Conservation (phyloP, 306 rosid genomes). For the Mimosa pudica region DNA sequence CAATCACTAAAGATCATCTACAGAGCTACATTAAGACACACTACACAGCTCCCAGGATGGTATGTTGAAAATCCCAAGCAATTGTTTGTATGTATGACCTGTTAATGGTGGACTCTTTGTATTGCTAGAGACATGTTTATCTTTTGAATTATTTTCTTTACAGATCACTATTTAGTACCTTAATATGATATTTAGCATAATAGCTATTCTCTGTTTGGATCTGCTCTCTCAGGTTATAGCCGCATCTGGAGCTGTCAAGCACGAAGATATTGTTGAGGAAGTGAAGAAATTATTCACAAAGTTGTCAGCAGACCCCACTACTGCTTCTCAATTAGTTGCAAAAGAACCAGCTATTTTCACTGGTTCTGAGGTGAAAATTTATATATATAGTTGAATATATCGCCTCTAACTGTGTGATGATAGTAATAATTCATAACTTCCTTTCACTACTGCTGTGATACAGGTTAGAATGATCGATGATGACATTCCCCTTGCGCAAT, state of each 20-base stretch:
- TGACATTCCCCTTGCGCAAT: conserved; percentile 87
- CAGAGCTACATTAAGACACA: conserved; percentile 82
- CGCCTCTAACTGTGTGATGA: not conserved
- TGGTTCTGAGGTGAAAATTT: conserved; percentile 80
- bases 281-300: conserved; percentile 73
- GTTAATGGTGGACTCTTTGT: not conserved
- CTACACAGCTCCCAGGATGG: conserved; percentile 96
- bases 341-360: conserved; percentile 84
- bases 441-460: conserved; percentile 21
- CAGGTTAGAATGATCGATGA: conserved; percentile 94
- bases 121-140: not conserved
- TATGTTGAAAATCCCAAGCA: conserved; percentile 38
- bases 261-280: conserved; percentile 71
- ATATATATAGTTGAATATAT: conserved; percentile 20
- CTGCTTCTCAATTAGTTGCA: conserved; percentile 75
- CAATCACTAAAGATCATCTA: conserved; percentile 81
- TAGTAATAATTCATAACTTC: conserved; percentile 10
- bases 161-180: not conserved
- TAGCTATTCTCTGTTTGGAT: conserved; percentile 18
- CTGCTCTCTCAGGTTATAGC: conserved; percentile 63
- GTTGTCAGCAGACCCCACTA: conserved; percentile 75
- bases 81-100: not conserved
- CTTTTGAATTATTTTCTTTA: not conserved
- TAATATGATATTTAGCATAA: not conserved
- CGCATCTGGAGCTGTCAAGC: conserved; percentile 92